Base-by-base conservation (phyloP, 805 yeast genomes). In the Candida caryicola region DNA sequence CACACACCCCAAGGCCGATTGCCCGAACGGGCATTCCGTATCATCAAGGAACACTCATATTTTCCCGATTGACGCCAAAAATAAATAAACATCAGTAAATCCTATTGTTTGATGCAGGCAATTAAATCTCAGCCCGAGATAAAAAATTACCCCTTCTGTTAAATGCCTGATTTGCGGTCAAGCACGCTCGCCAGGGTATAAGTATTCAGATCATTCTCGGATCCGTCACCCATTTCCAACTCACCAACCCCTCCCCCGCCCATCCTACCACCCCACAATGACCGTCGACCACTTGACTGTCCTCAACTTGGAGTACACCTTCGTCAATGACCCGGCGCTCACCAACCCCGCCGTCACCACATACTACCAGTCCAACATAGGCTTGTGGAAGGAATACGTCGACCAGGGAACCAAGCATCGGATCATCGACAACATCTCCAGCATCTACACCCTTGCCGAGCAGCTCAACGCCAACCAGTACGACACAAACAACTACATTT, bases 311-410 rank as follows among this genome's bases (percentile, higher is more conserved):
- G 62, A 59, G 41, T 59, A 59, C 45, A 46, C 57, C 23, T 59
- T 47, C 43, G 43, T 59, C 37, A 44, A 55, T 19, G 46, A 46
- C 39, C 49, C 57, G 16, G 32, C 31, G 9, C 41, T 30, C 19
- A 39, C 28, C 15, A 43, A 43, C 35, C 41, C 54, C 23, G 37
- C 31, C 10, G 36, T 28, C 28, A 41, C 31, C 19, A 41, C 55
- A 14, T 43, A 37, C n/a, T 58, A 40, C 37, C 62, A 59, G 45
- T 52, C 71, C 18, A 46, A 56, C 23, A 50, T 48, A 16, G 69
- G 69, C 8, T 53, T 62, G 35, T 68, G 73, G 73, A 53, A 48
- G 31, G 44, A 44, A 25, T 45, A 46, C 34, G 9, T 28, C 35
- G 28, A 26, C 29, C 28, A 23, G 6, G 33, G 32, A 27, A 34